Evolutionary conservation across 2,329 filamentous ascomycete species (phyloP).

Genomic region (Colletotrichum truncatum): DNA sequence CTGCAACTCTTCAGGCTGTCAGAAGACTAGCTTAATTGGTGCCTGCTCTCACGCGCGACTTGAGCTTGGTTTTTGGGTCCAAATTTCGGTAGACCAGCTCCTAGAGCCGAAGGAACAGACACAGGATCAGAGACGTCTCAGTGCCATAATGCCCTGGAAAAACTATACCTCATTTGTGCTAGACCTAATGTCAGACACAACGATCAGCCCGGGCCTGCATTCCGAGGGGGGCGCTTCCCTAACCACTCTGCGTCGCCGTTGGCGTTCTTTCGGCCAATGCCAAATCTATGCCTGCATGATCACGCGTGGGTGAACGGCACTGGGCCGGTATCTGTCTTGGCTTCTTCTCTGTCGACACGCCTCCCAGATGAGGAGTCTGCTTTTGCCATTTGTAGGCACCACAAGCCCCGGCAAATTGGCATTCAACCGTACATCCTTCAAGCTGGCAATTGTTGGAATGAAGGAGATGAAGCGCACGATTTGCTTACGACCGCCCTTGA

Average conservation of each 20-base stretch:
- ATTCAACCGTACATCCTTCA: too few species aligned
- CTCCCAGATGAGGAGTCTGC: neutral
- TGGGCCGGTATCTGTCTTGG: neutral
- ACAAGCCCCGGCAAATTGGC: neutral
- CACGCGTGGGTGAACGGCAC: slow-evolving; percentile 3
- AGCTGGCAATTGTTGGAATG: too few species aligned
- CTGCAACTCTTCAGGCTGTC: too few species aligned
- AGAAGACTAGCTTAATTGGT: neutral
- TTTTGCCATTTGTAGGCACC: too few species aligned
- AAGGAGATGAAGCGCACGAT: too few species aligned
- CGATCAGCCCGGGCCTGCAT: slow-evolving; percentile 8
- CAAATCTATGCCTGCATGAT: neutral
- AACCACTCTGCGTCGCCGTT: neutral
- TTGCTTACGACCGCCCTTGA: too few species aligned
- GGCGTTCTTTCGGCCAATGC: neutral
- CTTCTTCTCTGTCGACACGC: neutral
- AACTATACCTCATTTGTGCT: neutral
- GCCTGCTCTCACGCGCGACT: neutral
- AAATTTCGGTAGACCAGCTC: neutral
- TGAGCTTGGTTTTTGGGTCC: neutral
- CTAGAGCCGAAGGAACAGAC: neutral
- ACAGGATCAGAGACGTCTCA: neutral
- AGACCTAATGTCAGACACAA: neutral
- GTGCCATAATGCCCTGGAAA: neutral
- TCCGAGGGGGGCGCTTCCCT: slow-evolving; percentile 14